These are phyloP conservation scores for Russula lepida DNA, from an alignment of 768 basidiomycete species.

Conservation along the genomic window DNA sequence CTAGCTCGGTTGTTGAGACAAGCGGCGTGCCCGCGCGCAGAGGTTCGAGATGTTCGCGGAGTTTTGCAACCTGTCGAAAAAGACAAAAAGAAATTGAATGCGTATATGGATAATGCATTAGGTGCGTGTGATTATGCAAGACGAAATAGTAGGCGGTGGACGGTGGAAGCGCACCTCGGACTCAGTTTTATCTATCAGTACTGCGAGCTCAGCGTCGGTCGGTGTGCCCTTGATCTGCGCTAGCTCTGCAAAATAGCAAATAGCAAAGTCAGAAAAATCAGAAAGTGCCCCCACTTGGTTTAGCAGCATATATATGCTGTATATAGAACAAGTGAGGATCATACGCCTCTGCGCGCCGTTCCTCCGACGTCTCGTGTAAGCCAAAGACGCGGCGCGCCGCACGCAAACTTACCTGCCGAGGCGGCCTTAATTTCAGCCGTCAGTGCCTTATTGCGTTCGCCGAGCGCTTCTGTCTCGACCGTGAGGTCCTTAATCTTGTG, in stretches of 20 bases:
- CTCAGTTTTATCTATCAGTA: slow-evolving; percentile 42
- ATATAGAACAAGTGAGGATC: background rate
- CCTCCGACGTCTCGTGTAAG: background rate
- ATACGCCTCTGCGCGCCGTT: background rate
- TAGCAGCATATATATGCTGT: slow-evolving; percentile 9
- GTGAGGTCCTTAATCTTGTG: slow-evolving; percentile 56
- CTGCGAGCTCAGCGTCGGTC: slow-evolving; percentile 58
- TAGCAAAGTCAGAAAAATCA: background rate
- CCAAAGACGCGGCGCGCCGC: background rate
- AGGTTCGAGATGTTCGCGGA: slow-evolving; percentile 46
- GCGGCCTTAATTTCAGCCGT: slow-evolving; percentile 43
- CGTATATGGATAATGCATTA: background rate
- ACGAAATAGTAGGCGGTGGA: background rate
- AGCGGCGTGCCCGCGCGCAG: slow-evolving; percentile 59
- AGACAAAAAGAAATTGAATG: background rate
- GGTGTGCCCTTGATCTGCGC: slow-evolving; percentile 53
- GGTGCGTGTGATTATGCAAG: background rate
- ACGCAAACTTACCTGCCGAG: slow-evolving; percentile 34
- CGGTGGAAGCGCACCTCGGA: slow-evolving; percentile 36
- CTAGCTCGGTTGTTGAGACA: slow-evolving; percentile 64
- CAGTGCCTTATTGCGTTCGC: slow-evolving; percentile 51
- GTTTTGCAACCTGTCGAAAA: slow-evolving; percentile 38
- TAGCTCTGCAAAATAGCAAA: slow-evolving; percentile 41
- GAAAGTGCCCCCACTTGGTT: background rate
- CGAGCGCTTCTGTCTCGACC: slow-evolving; percentile 43